phyloP scores from a whole-genome alignment of 2,329 filamentous ascomycete genomes.

The Cladosporium sp. region DNA sequence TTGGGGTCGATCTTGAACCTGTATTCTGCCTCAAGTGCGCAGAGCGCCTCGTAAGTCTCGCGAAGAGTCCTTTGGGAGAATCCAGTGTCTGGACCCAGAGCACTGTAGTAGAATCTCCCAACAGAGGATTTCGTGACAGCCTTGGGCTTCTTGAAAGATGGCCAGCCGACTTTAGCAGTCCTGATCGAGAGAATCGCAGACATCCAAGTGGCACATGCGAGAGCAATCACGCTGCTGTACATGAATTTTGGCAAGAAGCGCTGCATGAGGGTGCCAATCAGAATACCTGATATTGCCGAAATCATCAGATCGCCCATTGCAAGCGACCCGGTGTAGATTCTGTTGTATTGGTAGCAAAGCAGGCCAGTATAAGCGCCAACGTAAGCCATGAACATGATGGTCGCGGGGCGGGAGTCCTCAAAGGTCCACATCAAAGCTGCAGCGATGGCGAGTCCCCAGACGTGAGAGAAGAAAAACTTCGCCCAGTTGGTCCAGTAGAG shows the following conservation, averaged over 20 bases:
- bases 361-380: slow-evolving; percentile 50
- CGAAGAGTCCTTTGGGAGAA: slow-evolving; percentile 29
- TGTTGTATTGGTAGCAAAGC: slow-evolving; percentile 51
- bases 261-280: slow-evolving; percentile 44
- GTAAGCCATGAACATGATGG: slow-evolving; percentile 49
- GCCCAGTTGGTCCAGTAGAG: slow-evolving; percentile 50
- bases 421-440: slow-evolving; percentile 52
- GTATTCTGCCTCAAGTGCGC: slow-evolving; percentile 39
- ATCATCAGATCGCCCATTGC: slow-evolving; percentile 45
- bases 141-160: slow-evolving; percentile 19
- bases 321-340: slow-evolving; percentile 42
- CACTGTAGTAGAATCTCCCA: slow-evolving; percentile 11
- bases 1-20: slow-evolving; percentile 39
- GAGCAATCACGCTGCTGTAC: slow-evolving; percentile 46
- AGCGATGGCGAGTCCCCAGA: slow-evolving; percentile 50
- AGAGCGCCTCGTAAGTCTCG: slow-evolving; percentile 25
- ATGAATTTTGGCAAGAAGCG: slow-evolving; percentile 36
- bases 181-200: slow-evolving; percentile 47
- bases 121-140: slow-evolving; percentile 16
- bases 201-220: slow-evolving; percentile 50
- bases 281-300: slow-evolving; percentile 45
- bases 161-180: slow-evolving; percentile 47
- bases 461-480: slow-evolving; percentile 48
- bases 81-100: slow-evolving; percentile 16
- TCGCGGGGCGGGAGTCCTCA: slow-evolving; percentile 38